Evolutionary conservation across 2,329 filamentous ascomycete genomes (phyloP).

Genomic region (Aspergillus fumigatiaffinis): DNA sequence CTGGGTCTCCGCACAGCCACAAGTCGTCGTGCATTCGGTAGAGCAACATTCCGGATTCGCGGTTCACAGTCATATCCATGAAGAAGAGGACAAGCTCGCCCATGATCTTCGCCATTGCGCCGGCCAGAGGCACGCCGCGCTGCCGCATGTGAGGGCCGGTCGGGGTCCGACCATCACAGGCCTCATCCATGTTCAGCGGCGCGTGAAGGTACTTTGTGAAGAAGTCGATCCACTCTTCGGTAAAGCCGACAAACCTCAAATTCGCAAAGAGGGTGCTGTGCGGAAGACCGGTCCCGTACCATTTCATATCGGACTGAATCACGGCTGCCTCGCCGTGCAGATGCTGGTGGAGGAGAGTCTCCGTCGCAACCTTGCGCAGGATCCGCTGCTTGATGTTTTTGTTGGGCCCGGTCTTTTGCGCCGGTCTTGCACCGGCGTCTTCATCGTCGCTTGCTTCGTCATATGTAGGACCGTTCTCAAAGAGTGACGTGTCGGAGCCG

Average conservation of each 20-base stretch:
- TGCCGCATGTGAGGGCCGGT: conserved; percentile 37
- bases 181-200: conserved; percentile 41
- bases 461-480: conserved; percentile 23
- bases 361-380: conserved; percentile 38
- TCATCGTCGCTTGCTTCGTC: conserved; percentile 19
- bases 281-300: conserved; percentile 42
- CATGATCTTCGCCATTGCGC: conserved; percentile 45
- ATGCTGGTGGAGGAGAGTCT: conserved; percentile 33
- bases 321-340: conserved; percentile 35
- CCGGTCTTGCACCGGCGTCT: not conserved
- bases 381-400: conserved; percentile 38
- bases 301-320: conserved; percentile 43
- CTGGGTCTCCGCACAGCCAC: conserved; percentile 46
- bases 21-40: conserved; percentile 50
- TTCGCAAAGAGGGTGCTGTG: conserved; percentile 43
- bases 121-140: conserved; percentile 45
- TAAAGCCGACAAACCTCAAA: conserved; percentile 43
- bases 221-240: conserved; percentile 41
- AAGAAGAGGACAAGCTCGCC: conserved; percentile 48
- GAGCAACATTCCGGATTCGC: conserved; percentile 40
- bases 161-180: conserved; percentile 19
- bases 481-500: conserved; percentile 13
- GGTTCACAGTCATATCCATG: conserved; percentile 46
- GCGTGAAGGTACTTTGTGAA: conserved; percentile 45
- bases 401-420: not conserved